Percentiles rank a stretch among this genome's conserved stretches.
Evolutionary conservation across 805 yeast genomes (phyloP).

Genomic region (Barnettozyma populi): DNA sequence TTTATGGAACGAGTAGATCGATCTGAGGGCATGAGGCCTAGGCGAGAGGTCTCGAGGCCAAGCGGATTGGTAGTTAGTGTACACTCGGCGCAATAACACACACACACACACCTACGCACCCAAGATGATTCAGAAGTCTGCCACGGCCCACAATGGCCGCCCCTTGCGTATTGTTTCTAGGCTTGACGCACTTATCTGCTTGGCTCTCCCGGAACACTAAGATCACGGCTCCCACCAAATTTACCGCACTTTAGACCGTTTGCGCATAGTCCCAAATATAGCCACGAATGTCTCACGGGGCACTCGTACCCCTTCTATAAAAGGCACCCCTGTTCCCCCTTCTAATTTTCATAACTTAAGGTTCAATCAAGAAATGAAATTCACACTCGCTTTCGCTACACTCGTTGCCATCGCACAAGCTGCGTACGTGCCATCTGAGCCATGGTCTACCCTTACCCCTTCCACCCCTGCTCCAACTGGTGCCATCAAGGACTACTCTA

Average conservation of each 20-base stretch:
- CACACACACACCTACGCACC: too few species aligned
- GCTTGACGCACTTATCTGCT: not conserved
- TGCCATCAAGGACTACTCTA: slow-evolving; percentile 50
- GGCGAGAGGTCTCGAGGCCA: too few species aligned
- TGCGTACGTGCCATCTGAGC: slow-evolving; percentile 59
- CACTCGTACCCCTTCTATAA: not conserved
- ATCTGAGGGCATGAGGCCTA: too few species aligned
- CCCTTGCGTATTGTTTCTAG: not conserved
- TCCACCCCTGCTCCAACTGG: slow-evolving; percentile 43
- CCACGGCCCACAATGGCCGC: not conserved
- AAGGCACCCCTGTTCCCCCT: not conserved
- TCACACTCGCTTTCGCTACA: slow-evolving; percentile 31
- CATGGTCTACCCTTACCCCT: slow-evolving; percentile 74
- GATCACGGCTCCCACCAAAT: too few species aligned
- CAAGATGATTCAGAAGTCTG: not conserved
- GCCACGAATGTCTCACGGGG: too few species aligned
- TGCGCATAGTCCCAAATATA: not conserved
- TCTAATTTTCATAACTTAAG: too few species aligned
- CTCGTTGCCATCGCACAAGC: slow-evolving; percentile 47
- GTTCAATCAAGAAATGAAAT: slow-evolving; percentile 9
- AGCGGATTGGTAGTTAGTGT: too few species aligned
- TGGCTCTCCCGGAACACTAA: not conserved
- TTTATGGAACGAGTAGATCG: not conserved
- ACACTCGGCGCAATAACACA: too few species aligned
- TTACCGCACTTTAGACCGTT: too few species aligned